phyloP scores from a whole-genome alignment of 1,284 basidiomycete genomes.

The Microbotryomycetes sp. region DNA sequence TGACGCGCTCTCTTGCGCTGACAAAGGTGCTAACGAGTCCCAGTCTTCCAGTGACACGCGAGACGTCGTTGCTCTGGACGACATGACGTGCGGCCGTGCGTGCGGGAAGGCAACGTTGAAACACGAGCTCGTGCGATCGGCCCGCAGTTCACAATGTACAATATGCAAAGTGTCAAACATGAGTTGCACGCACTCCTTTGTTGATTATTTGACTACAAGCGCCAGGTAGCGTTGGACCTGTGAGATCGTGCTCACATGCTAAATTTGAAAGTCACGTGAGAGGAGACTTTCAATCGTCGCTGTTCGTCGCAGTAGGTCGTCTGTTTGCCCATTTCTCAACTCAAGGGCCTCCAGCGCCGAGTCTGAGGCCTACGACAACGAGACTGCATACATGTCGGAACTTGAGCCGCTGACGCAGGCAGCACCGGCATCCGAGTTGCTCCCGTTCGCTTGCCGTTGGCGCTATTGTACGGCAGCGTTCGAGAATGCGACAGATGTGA shows the following conservation, averaged over 20 bases:
- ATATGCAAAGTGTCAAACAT: too few relatives aligned
- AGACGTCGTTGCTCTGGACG: conserved; percentile 15
- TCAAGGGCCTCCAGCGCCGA: too few relatives aligned
- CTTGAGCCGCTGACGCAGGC: not conserved
- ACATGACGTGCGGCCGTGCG: not conserved
- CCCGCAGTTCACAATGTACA: not conserved
- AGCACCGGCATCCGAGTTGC: not conserved
- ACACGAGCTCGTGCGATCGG: not conserved
- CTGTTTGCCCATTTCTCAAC: too few relatives aligned
- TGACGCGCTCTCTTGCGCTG: not conserved
- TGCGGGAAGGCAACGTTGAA: too few relatives aligned
- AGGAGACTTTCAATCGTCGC: too few relatives aligned
- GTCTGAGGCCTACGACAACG: too few relatives aligned
- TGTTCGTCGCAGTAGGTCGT: too few relatives aligned
- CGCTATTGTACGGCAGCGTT: not conserved
- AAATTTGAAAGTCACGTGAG: not conserved
- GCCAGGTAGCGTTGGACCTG: too few relatives aligned
- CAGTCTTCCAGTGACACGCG: conserved; percentile 64
- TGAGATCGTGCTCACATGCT: too few relatives aligned
- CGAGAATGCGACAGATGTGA: not conserved
- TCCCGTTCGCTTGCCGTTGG: not conserved
- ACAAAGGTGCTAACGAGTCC: conserved; percentile 70
- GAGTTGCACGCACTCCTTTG: not conserved
- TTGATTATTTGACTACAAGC: not conserved
- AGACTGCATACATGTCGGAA: too few relatives aligned